Evolutionary conservation across 2,329 filamentous ascomycete genomes (phyloP).

Genomic region (Penicillium psychrosexuale): DNA sequence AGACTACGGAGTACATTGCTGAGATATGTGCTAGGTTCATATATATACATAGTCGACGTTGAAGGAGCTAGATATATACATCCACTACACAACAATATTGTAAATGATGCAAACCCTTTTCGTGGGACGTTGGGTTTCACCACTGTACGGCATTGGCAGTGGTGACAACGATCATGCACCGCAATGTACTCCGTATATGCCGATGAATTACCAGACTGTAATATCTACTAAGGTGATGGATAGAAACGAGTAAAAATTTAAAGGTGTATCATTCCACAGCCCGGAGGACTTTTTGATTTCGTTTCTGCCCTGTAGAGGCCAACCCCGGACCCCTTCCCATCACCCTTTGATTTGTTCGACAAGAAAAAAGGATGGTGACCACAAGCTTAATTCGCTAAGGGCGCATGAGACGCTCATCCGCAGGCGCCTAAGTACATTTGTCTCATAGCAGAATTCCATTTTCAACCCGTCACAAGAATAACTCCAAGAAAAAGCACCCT

Average conservation of each 20-base stretch:
- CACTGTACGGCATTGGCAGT: not conserved
- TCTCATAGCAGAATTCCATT: constrained; percentile 43
- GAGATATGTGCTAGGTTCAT: not conserved
- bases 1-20: too few relatives aligned
- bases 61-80: not conserved
- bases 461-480: constrained; percentile 50
- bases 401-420: constrained; percentile 38
- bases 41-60: not conserved
- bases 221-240: constrained; percentile 12
- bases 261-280: constrained; percentile 29
- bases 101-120: too few relatives aligned
- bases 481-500: constrained; percentile 59
- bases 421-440: constrained; percentile 43
- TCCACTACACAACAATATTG: too few relatives aligned
- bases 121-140: too few relatives aligned
- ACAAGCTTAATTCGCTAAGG: constrained; percentile 43
- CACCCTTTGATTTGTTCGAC: constrained; percentile 30
- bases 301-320: constrained; percentile 27
- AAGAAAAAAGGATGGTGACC: constrained; percentile 36
- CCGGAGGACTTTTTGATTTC: constrained; percentile 25
- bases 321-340: constrained; percentile 25
- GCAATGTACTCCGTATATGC: not conserved
- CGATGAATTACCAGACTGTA: not conserved
- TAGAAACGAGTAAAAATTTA: constrained; percentile 17
- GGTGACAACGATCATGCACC: not conserved